phyloP scores from a whole-genome alignment of 345 rosid species.

The Heritiera littoralis region DNA sequence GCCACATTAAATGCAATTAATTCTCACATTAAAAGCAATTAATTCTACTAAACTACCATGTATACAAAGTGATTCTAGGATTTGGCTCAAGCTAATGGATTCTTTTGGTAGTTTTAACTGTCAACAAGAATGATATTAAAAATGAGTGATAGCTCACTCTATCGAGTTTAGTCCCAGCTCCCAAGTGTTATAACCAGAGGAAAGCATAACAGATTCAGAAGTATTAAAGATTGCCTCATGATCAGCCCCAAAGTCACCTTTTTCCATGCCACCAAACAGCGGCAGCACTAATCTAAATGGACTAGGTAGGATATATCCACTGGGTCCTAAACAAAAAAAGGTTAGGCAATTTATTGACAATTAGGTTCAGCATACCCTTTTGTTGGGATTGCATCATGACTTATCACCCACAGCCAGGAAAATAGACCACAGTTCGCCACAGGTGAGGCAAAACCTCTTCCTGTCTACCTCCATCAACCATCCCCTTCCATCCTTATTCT shows the following conservation, averaged over 20 bases:
- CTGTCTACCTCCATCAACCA: background rate
- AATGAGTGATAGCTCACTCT: no score
- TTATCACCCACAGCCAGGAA: background rate
- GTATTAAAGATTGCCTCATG: background rate
- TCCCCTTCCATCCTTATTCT: background rate
- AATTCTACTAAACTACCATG: background rate
- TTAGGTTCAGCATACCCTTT: background rate
- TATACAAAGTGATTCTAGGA: background rate
- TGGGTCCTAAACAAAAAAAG: background rate
- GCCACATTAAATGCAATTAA: background rate
- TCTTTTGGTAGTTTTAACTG: background rate
- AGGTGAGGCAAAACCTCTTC: background rate
- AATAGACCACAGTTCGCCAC: background rate
- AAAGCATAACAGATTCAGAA: background rate
- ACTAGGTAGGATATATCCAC: background rate
- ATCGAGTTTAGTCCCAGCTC: no score
- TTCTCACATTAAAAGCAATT: background rate
- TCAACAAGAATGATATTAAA: background rate
- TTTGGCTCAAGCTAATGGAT: background rate
- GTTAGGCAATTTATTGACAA: background rate
- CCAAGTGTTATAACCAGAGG: no score
- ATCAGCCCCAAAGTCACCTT: background rate
- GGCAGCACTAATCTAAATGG: background rate
- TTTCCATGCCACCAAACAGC: background rate
- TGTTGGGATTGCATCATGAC: background rate